A percentile compares a stretch with the other conserved stretches of the same genome.
Evolutionary conservation across 495 filamentous ascomycete species (phyloP).

Genomic region (Penicillium flavigenum): DNA sequence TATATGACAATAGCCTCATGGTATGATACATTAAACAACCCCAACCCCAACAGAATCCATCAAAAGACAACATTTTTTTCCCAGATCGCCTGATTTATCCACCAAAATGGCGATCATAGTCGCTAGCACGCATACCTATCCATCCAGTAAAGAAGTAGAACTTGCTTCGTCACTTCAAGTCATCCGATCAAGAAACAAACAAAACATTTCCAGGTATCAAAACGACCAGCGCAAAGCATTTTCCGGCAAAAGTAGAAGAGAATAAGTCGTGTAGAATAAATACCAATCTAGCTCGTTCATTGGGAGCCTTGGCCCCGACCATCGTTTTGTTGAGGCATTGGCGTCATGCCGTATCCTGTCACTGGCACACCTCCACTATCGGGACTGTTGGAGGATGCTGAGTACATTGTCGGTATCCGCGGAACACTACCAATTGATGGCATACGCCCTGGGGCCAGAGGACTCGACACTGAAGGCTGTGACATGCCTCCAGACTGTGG

Average conservation of each 20-base stretch:
- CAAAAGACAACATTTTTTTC: neutral
- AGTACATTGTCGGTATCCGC: slow-evolving; percentile 21
- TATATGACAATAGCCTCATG: neutral
- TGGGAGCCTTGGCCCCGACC: slow-evolving; percentile 14
- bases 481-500: slow-evolving; percentile 20
- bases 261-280: slow-evolving; percentile 3
- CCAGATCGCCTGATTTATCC: neutral
- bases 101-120: neutral
- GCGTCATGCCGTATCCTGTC: slow-evolving; percentile 16
- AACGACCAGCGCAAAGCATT: slow-evolving; percentile 1
- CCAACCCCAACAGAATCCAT: neutral
- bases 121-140: neutral
- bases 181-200: neutral
- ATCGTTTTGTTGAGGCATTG: slow-evolving; percentile 19
- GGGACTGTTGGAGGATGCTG: slow-evolving; percentile 19
- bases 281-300: neutral
- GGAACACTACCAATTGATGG: slow-evolving; percentile 12
- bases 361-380: slow-evolving; percentile 19
- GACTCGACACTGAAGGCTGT: slow-evolving; percentile 19
- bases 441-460: slow-evolving; percentile 13
- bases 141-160: neutral
- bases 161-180: neutral
- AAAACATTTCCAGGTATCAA: neutral
- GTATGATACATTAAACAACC: neutral
- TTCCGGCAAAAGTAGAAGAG: neutral